Evolutionary conservation across 1,284 basidiomycete species (phyloP).

Genomic region (Chondrostereum purpureum): DNA sequence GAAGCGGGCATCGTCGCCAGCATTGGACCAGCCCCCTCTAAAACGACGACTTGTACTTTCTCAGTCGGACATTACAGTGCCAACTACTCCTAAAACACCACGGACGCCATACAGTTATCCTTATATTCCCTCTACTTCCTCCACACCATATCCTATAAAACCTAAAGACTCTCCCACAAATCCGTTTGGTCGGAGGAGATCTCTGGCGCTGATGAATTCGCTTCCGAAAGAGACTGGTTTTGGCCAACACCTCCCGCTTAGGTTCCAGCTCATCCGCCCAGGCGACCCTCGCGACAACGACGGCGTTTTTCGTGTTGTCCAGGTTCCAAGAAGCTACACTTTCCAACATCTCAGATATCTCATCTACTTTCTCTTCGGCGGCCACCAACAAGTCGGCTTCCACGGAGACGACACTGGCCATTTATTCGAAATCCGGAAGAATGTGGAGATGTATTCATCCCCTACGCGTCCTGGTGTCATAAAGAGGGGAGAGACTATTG

Average conservation of each 20-base stretch:
- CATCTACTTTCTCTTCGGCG: slow-evolving; percentile 56
- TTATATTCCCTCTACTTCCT: slow-evolving; percentile 5
- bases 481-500: slow-evolving; percentile 39
- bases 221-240: slow-evolving; percentile 31
- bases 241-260: slow-evolving; percentile 54
- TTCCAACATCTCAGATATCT: slow-evolving; percentile 60
- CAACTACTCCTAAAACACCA: not conserved
- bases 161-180: slow-evolving; percentile 51
- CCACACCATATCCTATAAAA: slow-evolving; percentile 8
- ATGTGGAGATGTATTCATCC: slow-evolving; percentile 31
- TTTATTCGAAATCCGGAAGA: slow-evolving; percentile 52
- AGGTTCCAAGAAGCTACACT: slow-evolving; percentile 64
- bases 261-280: slow-evolving; percentile 51
- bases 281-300: slow-evolving; percentile 25
- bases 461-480: slow-evolving; percentile 45
- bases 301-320: slow-evolving; percentile 55
- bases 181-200: slow-evolving; percentile 43
- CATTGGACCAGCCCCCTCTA: not conserved
- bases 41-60: not conserved
- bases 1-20: not conserved
- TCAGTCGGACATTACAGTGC: not conserved
- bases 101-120: slow-evolving; percentile 1
- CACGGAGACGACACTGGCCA: slow-evolving; percentile 34
- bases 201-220: slow-evolving; percentile 10
- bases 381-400: slow-evolving; percentile 12